Percentiles rank a stretch among this genome's conserved stretches.
These are phyloP conservation scores for Aquilaria sinensis DNA, from an alignment of 345 rosid species.

Conservation along the genomic window DNA sequence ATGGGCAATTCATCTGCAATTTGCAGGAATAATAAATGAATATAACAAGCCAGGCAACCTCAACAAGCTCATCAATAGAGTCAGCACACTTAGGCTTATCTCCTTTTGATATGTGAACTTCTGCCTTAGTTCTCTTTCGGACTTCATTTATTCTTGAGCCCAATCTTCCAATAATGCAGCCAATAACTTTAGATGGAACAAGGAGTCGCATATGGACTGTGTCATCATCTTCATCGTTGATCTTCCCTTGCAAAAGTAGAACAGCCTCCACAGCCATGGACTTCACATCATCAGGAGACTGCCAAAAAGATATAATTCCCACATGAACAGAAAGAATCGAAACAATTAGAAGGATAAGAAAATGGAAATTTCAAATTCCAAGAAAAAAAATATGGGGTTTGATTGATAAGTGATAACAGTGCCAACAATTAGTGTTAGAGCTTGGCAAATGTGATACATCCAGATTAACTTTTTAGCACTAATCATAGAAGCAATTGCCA, in stretches of 20 bases:
- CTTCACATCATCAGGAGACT: constrained; percentile 87
- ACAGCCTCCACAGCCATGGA: constrained; percentile 96
- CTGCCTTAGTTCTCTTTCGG: constrained; percentile 77
- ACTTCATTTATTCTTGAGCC: constrained; percentile 91
- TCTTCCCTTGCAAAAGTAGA: constrained; percentile 77
- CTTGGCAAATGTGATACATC: too few species aligned
- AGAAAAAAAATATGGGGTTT: too few species aligned
- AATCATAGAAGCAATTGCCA: too few species aligned
- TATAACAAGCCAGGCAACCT: constrained; percentile 34
- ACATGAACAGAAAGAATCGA: too few species aligned
- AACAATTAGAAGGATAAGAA: too few species aligned
- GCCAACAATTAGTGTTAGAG: too few species aligned
- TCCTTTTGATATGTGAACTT: constrained; percentile 75
- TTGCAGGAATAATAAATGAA: too few species aligned
- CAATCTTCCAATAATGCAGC: constrained; percentile 88
- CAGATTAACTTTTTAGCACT: too few species aligned
- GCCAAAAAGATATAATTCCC: constrained; percentile 10
- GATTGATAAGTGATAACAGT: too few species aligned
- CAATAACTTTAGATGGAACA: constrained; percentile 84
- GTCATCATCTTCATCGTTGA: constrained; percentile 30
- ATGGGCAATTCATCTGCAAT: not conserved
- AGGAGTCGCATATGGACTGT: constrained; percentile 60
- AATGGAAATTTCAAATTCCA: too few species aligned
- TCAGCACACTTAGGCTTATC: constrained; percentile 67
- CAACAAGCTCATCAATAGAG: constrained; percentile 70